These are phyloP conservation scores for Kurtzmaniella natalensis DNA, from an alignment of 1,139 yeast genomes.

Conservation along the genomic window DNA sequence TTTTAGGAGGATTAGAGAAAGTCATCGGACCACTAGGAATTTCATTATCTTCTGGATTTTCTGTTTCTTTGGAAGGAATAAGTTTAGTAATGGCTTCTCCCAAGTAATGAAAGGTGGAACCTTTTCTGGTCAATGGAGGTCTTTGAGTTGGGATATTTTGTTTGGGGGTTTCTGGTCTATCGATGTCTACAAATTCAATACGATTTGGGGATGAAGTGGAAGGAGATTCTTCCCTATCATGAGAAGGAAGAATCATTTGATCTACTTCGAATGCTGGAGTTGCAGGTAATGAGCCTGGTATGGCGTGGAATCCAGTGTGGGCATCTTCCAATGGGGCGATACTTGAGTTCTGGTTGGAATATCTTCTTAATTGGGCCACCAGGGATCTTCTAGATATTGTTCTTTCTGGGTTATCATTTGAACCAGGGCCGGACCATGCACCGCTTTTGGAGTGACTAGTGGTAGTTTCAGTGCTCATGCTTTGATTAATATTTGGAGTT, in stretches of 20 bases:
- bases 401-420: too few species aligned
- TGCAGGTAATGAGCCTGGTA: constrained; percentile 28
- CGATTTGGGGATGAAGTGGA: not conserved
- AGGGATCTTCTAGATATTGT: not conserved
- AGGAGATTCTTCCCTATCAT: not conserved
- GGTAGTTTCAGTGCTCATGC: not conserved
- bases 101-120: not conserved
- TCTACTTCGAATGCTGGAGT: constrained; percentile 26
- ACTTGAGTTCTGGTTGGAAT: constrained; percentile 1
- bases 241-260: constrained; percentile 6
- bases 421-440: not conserved
- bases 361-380: constrained; percentile 1
- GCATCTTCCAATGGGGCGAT: constrained; percentile 4
- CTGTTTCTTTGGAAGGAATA: not conserved
- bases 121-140: constrained; percentile 5
- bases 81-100: constrained; percentile 2
- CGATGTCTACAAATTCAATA: not conserved
- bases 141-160: constrained; percentile 3
- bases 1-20: constrained; percentile 28
- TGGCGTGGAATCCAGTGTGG: constrained; percentile 4
- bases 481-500: too few species aligned
- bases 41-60: not conserved
- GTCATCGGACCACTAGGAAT: constrained; percentile 18
- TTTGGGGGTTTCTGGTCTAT: not conserved
- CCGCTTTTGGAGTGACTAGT: not conserved